Percentiles rank a stretch among this genome's conserved stretches.
These are phyloP conservation scores for Fusarium nodosum DNA, from an alignment of 2,329 filamentous ascomycete species.

Conservation along the genomic window DNA sequence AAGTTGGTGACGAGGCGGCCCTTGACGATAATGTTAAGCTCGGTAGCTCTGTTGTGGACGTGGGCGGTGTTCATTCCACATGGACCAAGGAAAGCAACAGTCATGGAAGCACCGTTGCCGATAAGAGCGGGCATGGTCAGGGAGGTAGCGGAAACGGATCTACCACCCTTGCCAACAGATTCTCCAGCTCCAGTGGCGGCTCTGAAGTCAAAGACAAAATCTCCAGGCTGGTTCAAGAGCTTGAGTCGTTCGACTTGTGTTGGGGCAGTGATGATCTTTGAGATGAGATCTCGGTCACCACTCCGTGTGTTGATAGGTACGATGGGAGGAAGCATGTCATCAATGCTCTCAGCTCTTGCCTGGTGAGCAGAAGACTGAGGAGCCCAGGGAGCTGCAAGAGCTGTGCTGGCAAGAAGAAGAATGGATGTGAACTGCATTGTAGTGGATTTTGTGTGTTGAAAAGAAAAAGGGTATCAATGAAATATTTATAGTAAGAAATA, in stretches of 20 bases:
- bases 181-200: slow-evolving; percentile 4
- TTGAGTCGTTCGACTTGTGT: slow-evolving; percentile 53
- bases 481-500: neutral
- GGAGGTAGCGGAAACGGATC: slow-evolving; percentile 16
- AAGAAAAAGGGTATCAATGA: fast-evolving
- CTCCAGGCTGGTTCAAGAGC: slow-evolving; percentile 39
- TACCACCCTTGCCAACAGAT: slow-evolving; percentile 7
- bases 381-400: slow-evolving; percentile 20
- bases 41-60: slow-evolving; percentile 19
- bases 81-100: slow-evolving; percentile 14
- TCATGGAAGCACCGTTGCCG: slow-evolving; percentile 27
- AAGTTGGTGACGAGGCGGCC: slow-evolving; percentile 26
- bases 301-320: slow-evolving; percentile 26
- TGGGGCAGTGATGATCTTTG: slow-evolving; percentile 50
- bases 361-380: slow-evolving; percentile 11
- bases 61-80: slow-evolving; percentile 32
- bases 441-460: fast-evolving
- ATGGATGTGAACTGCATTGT: slow-evolving; percentile 13
- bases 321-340: slow-evolving; percentile 25
- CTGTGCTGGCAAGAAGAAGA: slow-evolving; percentile 10
- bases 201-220: slow-evolving; percentile 25
- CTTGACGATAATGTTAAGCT: slow-evolving; percentile 27
- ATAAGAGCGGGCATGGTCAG: slow-evolving; percentile 29
- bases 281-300: slow-evolving; percentile 48
- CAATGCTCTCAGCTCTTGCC: slow-evolving; percentile 12